phyloP scores from a whole-genome alignment of 2,329 filamentous ascomycete genomes.

The Zymoseptoria pseudotritici region DNA sequence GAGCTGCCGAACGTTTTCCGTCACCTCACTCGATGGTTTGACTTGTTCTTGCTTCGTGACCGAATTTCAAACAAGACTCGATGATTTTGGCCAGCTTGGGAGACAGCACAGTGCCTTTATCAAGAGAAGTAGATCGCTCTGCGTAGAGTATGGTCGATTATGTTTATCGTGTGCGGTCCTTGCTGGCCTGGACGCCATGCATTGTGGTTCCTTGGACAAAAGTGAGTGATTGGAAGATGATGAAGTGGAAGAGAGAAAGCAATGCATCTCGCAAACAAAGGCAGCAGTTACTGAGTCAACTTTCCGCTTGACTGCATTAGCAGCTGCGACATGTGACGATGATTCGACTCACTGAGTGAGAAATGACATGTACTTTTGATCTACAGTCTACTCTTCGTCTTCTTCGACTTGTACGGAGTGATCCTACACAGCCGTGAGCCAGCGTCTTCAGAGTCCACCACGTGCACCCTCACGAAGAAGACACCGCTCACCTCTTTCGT shows the following conservation, averaged over 20 bases:
- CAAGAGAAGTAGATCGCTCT: too few relatives aligned
- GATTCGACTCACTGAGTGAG: not conserved
- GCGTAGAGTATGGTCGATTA: too few relatives aligned
- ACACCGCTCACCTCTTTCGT: conserved; percentile 28
- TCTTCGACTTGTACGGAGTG: conserved; percentile 3
- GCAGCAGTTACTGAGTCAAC: not conserved
- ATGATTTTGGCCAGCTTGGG: too few relatives aligned
- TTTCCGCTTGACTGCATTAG: not conserved
- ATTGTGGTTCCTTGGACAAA: not conserved
- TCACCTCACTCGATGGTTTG: too few relatives aligned
- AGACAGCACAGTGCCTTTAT: too few relatives aligned
- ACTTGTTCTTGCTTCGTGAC: too few relatives aligned
- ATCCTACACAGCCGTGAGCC: not conserved
- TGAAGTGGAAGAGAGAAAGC: not conserved
- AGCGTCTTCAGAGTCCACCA: not conserved
- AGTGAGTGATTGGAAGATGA: not conserved
- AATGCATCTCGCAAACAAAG: not conserved
- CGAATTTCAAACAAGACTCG: too few relatives aligned
- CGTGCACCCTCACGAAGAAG: not conserved
- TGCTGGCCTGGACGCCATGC: too few relatives aligned
- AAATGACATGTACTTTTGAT: not conserved
- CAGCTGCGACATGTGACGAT: not conserved
- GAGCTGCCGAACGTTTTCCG: too few relatives aligned
- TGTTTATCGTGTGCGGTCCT: too few relatives aligned
- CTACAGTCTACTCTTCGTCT: conserved; percentile 4